Evolutionary conservation across 352 stramenopile genomes (phyloP), one percentile per base, ranked within the genome.

Genomic region (Pythium diclinum): DNA sequence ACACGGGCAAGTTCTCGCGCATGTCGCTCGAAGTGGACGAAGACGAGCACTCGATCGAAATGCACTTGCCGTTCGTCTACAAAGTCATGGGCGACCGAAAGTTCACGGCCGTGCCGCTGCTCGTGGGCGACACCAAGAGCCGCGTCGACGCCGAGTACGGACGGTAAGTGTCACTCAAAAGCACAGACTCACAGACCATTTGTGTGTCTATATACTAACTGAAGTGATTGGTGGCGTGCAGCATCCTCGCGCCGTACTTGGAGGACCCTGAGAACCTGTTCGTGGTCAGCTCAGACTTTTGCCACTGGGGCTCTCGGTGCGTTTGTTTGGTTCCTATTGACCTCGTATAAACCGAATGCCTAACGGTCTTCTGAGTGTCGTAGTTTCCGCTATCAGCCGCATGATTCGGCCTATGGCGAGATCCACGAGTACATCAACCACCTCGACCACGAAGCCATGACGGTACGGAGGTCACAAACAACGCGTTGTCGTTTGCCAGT

Each of bases 281-380:
- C 59, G 85, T 99, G 14, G 85, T 99, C 70, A 98, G 92, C 73
- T 97, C 89, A 9, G 97, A 99, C 68, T 99, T 99, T 79, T 99
- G 95, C 65, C 97, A 99, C 72, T 99, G 96, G 92, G 95, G 94
- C 19, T 78, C 73, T 28, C 72, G 92, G 85, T 91, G 63, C 59
- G 65, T 19, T 28, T 17, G 3, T 16, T 14, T 42, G 36, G 16
- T 17, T 42, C 11, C 10, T 17, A 42, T 6, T 9, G 33, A 13
- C 33, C 33, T 38, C 7, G 9, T 6, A 42, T 1, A 3, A 42
- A 14, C 36, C 36, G 36, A 42, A 25, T 53, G 6, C 46, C 28
- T 38, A 16, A 46, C 30, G 6, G 3, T n/a, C 10, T 10, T 8
- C 13, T 48, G 4, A 17, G 0, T 21, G 6, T 40, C 2, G 0